phyloP scores from a whole-genome alignment of 2,329 filamentous ascomycete genomes.

The Penicillium griseofulvum region DNA sequence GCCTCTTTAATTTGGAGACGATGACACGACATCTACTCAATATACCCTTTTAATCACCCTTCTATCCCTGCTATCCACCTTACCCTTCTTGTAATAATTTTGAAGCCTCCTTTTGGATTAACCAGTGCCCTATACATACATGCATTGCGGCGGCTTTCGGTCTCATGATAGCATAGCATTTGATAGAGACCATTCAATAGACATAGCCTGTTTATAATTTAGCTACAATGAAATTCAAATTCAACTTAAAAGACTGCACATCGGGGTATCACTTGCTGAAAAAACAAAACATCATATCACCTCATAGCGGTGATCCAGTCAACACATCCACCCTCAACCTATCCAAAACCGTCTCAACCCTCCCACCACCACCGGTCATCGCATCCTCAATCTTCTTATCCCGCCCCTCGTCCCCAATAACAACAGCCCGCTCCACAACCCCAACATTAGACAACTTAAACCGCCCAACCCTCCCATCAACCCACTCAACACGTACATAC shows the following conservation, averaged over 20 bases:
- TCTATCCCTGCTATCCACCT: constrained; percentile 5
- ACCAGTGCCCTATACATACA: constrained; percentile 11
- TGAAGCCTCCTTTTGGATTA: constrained; percentile 12
- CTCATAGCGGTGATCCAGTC: neutral
- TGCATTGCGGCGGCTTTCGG: constrained; percentile 23
- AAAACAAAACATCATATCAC: neutral
- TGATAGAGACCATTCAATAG: constrained; percentile 29
- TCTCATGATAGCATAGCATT: constrained; percentile 28
- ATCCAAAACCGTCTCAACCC: constrained; percentile 36
- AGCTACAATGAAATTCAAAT: neutral
- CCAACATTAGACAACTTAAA: constrained; percentile 44
- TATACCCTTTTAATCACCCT: constrained; percentile 13
- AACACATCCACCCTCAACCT: constrained; percentile 23
- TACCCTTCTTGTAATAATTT: constrained; percentile 22
- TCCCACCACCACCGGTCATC: constrained; percentile 35
- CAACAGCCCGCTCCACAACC: constrained; percentile 42
- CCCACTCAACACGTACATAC: constrained; percentile 46
- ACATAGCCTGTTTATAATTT: constrained; percentile 7
- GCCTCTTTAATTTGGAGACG: neutral
- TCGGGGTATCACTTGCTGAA: constrained; percentile 13
- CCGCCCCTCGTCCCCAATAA: constrained; percentile 41
- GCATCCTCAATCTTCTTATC: constrained; percentile 38
- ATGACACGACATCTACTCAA: constrained; percentile 2
- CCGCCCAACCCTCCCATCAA: constrained; percentile 44
- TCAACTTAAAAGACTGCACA: neutral